A percentile compares a stretch with the other conserved stretches of the same genome.
Conservation (phyloP, 805 yeast genomes). For the Blastobotrys peoriensis region DNA sequence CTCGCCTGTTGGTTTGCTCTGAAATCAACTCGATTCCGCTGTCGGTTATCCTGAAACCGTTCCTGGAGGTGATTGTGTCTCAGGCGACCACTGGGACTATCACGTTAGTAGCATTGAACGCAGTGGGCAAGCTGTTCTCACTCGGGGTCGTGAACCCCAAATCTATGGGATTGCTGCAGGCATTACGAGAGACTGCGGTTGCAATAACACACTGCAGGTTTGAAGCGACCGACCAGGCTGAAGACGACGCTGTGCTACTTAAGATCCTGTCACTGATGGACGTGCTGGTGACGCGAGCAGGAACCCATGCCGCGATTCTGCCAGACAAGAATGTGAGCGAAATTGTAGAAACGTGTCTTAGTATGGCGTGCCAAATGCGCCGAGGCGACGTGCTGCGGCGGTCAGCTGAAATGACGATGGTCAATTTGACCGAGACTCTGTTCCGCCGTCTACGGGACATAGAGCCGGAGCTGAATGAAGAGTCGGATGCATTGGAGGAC, state of each 20-base stretch:
- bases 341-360: constrained; percentile 83
- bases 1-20: constrained; percentile 55
- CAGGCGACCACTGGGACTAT: constrained; percentile 81
- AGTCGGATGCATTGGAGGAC: constrained; percentile 44
- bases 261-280: constrained; percentile 76
- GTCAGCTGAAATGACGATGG: constrained; percentile 81
- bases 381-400: constrained; percentile 83
- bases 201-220: constrained; percentile 91
- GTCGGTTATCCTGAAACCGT: constrained; percentile 76
- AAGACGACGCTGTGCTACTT: constrained; percentile 85
- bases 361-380: constrained; percentile 86
- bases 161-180: constrained; percentile 50
- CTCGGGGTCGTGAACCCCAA: constrained; percentile 56
- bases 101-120: constrained; percentile 71
- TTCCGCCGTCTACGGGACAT: constrained; percentile 56
- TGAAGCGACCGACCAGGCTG: constrained; percentile 87
- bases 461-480: constrained; percentile 38
- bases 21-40: constrained; percentile 57
- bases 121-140: constrained; percentile 66
- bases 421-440: constrained; percentile 59
- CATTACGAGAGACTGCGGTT: constrained; percentile 59
- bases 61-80: constrained; percentile 73
- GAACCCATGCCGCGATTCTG: constrained; percentile 40
- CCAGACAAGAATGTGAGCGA: constrained; percentile 82
- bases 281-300: constrained; percentile 56